phyloP scores from a whole-genome alignment of 148 eudicot genomes.

The Vaccinium darrowii region DNA sequence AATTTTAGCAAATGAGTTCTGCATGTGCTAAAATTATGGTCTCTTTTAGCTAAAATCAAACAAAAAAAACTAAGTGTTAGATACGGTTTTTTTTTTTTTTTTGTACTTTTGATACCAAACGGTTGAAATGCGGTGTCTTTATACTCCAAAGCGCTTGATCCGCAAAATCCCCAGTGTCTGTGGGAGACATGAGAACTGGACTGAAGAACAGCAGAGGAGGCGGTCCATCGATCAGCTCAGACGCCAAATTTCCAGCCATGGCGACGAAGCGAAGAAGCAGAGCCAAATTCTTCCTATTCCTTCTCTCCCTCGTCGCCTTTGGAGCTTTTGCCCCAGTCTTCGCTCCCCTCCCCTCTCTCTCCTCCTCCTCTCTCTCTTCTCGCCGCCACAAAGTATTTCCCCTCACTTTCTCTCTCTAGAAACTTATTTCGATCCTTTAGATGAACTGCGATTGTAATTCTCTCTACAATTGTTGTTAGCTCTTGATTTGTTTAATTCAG shows the following conservation, averaged over 20 bases:
- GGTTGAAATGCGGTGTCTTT: not conserved
- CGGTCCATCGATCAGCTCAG: conserved; percentile 6
- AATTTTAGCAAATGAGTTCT: no score
- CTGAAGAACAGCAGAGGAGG: not conserved
- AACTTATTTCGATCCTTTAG: not conserved
- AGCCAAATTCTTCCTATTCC: conserved; percentile 28
- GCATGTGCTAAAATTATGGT: no score
- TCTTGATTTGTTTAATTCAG: not conserved
- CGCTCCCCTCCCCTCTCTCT: conserved; percentile 34
- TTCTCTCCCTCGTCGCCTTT: conserved; percentile 39
- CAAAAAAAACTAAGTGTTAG: no score
- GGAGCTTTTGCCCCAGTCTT: conserved; percentile 43
- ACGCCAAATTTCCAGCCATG: conserved; percentile 23
- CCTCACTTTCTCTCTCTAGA: not conserved
- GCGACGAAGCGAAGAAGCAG: conserved; percentile 18
- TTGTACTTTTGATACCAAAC: not conserved
- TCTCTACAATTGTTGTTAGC: not conserved
- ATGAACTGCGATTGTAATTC: not conserved
- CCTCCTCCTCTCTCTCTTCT: conserved; percentile 25
- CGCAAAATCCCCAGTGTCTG: no score
- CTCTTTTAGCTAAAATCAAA: no score
- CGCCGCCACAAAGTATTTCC: conserved; percentile 28
- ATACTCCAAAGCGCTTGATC: no score
- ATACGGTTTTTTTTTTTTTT: no score
- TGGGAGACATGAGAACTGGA: not conserved